Conservation (phyloP, 2,329 filamentous ascomycete species). For the Dothiorella sarmentorum region DNA sequence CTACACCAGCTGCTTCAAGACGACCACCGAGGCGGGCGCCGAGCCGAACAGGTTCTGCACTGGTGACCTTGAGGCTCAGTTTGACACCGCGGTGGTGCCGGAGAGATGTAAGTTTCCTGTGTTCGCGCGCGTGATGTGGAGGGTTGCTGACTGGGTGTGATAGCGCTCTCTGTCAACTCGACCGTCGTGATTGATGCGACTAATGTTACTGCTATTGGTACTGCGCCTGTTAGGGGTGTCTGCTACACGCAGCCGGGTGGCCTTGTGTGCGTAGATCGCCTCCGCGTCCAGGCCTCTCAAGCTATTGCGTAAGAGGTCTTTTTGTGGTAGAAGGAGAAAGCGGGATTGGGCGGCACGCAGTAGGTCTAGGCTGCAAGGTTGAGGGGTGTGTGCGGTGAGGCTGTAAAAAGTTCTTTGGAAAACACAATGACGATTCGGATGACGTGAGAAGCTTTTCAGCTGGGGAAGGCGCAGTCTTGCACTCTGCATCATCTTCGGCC, state of each 20-base stretch:
- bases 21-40: background rate
- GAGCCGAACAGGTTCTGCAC: background rate
- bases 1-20: background rate
- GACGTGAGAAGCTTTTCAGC: too few relatives aligned
- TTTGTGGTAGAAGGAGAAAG: too few relatives aligned
- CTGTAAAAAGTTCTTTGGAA: too few relatives aligned
- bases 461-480: too few relatives aligned
- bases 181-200: background rate
- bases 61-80: background rate
- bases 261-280: background rate
- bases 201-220: background rate
- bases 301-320: background rate
- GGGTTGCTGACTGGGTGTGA: background rate
- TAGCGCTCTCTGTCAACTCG: background rate
- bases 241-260: slow-evolving; percentile 3
- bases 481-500: too few relatives aligned
- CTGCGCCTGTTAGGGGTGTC: background rate
- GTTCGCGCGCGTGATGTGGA: background rate
- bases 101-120: background rate
- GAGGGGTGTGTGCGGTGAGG: too few relatives aligned
- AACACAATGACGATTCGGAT: too few relatives aligned
- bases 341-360: too few relatives aligned
- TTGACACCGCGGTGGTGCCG: background rate
- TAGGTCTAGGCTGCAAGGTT: too few relatives aligned
- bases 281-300: background rate